These are phyloP conservation scores for Polygonum aviculare DNA, from an alignment of 148 eudicot species.

Conservation along the genomic window DNA sequence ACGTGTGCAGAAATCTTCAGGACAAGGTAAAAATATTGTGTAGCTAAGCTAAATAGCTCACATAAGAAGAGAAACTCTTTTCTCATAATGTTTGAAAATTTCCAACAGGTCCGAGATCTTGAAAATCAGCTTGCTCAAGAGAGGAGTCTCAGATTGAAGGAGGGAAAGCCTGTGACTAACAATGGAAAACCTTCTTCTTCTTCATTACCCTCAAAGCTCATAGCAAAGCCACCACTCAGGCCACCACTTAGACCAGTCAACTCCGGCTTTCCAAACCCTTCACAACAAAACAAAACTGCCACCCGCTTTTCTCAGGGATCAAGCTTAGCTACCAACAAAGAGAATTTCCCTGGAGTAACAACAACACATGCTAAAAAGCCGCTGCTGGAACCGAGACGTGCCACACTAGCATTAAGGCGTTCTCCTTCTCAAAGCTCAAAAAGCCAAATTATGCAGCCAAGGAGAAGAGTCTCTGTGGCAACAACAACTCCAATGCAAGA, in stretches of 20 bases:
- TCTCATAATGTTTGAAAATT: neutral
- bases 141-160: conserved; percentile 65
- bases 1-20: conserved; percentile 57
- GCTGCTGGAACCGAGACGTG: conserved; percentile 44
- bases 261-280: conserved; percentile 41
- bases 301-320: conserved; percentile 25
- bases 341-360: conserved; percentile 26
- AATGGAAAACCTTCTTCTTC: neutral
- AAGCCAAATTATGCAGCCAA: conserved; percentile 35
- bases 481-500: conserved; percentile 7
- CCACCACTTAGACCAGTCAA: conserved; percentile 57
- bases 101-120: conserved; percentile 62
- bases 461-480: conserved; percentile 64
- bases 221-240: conserved; percentile 63
- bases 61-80: too few relatives aligned
- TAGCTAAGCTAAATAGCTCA: neutral
- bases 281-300: conserved; percentile 28
- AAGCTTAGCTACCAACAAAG: conserved; percentile 39
- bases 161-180: conserved; percentile 32
- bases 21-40: conserved; percentile 48
- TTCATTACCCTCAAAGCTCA: neutral
- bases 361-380: conserved; percentile 20
- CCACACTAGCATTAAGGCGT: conserved; percentile 46
- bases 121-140: conserved; percentile 78
- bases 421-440: conserved; percentile 17